These are phyloP conservation scores for Russula olivacea DNA, from an alignment of 768 basidiomycete genomes.

Conservation along the genomic window DNA sequence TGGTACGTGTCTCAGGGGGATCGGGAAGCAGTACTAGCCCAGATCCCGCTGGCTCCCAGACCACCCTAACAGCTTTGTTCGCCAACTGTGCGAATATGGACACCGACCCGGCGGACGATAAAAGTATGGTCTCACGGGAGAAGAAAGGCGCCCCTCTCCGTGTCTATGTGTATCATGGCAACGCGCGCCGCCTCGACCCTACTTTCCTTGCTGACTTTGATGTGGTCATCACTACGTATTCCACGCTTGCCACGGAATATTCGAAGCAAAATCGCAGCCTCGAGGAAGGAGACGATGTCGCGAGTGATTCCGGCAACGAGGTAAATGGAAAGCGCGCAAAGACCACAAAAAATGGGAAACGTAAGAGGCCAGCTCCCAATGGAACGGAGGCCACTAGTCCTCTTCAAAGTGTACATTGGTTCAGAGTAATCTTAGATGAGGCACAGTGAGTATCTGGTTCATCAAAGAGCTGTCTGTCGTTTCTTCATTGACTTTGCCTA, in stretches of 20 bases:
- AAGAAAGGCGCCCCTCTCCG: slow-evolving; percentile 44
- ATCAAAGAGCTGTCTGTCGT: neutral
- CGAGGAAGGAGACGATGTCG: slow-evolving; percentile 61
- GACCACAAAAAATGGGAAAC: slow-evolving; percentile 45
- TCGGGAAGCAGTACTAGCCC: slow-evolving; percentile 41
- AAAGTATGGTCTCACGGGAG: neutral
- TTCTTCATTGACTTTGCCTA: neutral
- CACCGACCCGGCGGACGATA: neutral
- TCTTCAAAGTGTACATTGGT: slow-evolving; percentile 94
- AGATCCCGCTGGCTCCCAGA: slow-evolving; percentile 32
- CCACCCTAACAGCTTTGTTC: slow-evolving; percentile 31
- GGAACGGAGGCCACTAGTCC: slow-evolving; percentile 60
- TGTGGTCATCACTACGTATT: slow-evolving; percentile 95
- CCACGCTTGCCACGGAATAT: slow-evolving; percentile 90
- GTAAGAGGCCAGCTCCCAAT: slow-evolving; percentile 36
- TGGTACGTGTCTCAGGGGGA: slow-evolving; percentile 79
- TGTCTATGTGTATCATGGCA: slow-evolving; percentile 95
- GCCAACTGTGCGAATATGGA: slow-evolving; percentile 9
- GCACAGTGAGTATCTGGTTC: slow-evolving; percentile 72
- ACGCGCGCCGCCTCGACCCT: slow-evolving; percentile 80
- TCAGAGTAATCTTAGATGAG: slow-evolving; percentile 88
- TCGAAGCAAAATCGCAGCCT: slow-evolving; percentile 78
- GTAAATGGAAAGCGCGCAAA: slow-evolving; percentile 63
- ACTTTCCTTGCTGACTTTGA: slow-evolving; percentile 88
- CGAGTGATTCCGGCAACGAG: slow-evolving; percentile 56